These are phyloP conservation scores for Sapria himalayana DNA, from an alignment of 345 rosid species.

Conservation along the genomic window DNA sequence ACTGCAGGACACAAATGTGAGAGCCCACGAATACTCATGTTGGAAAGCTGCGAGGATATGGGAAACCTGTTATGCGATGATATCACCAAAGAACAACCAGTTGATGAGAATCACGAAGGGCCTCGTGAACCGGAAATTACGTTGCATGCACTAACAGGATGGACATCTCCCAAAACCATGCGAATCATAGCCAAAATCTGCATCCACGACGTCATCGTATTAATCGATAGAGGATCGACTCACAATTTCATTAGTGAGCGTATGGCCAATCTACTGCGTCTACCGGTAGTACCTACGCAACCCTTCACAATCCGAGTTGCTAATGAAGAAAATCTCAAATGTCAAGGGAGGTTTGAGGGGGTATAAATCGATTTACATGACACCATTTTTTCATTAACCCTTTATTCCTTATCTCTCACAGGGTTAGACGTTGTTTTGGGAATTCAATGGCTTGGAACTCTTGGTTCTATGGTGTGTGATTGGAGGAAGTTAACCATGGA, in stretches of 20 bases:
- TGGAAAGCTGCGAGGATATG: not conserved
- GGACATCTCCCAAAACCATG: not conserved
- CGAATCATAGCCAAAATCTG: not conserved
- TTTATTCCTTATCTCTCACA: not conserved
- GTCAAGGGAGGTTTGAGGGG: too few relatives aligned
- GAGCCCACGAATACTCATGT: not conserved
- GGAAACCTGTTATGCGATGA: not conserved
- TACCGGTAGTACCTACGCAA: not conserved
- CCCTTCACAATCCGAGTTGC: not conserved
- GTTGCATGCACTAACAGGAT: not conserved
- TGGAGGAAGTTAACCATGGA: conserved; percentile 1
- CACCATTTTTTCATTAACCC: not conserved
- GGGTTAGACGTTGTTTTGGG: too few relatives aligned
- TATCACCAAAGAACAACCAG: too few relatives aligned
- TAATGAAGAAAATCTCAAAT: too few relatives aligned
- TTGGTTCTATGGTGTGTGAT: not conserved
- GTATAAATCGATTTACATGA: not conserved
- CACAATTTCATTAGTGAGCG: not conserved
- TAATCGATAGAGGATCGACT: not conserved
- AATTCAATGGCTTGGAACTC: not conserved
- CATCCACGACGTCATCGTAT: too few relatives aligned
- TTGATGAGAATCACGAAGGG: not conserved
- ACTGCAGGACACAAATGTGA: not conserved
- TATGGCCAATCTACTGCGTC: not conserved
- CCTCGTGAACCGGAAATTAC: too few relatives aligned